Conservation (phyloP, 345 rosid genomes). For the Ailanthus altissimus region DNA sequence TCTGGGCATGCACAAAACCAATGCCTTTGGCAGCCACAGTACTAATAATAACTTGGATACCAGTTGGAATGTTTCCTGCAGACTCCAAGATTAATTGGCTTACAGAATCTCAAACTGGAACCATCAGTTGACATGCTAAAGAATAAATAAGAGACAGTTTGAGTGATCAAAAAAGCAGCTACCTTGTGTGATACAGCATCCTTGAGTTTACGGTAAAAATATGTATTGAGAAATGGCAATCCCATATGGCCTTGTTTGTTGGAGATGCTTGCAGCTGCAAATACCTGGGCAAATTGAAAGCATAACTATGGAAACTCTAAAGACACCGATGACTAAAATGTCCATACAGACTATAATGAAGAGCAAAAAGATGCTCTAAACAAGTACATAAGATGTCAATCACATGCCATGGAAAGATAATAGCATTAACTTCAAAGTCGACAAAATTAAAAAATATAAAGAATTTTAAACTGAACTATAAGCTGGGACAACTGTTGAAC, state of each 20-base stretch:
- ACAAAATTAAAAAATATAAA: background rate
- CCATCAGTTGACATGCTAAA: slow-evolving; percentile 23
- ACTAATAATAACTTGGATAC: background rate
- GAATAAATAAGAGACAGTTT: slow-evolving; percentile 10
- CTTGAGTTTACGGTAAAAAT: slow-evolving; percentile 82
- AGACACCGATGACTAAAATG: background rate
- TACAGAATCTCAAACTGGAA: slow-evolving; percentile 15
- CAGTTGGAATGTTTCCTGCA: slow-evolving; percentile 13
- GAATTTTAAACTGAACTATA: background rate
- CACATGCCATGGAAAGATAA: background rate
- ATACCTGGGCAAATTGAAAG: slow-evolving; percentile 51
- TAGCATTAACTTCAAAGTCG: slow-evolving; percentile 4
- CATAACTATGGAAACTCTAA: slow-evolving; percentile 8
- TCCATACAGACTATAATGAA: background rate
- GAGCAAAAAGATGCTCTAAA: background rate
- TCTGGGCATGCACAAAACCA: slow-evolving; percentile 8
- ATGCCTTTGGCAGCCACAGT: background rate
- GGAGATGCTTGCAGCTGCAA: slow-evolving; percentile 58
- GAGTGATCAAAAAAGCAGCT: slow-evolving; percentile 25
- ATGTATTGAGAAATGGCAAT: slow-evolving; percentile 83
- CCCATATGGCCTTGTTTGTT: slow-evolving; percentile 42
- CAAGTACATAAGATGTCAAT: background rate
- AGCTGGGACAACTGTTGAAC: background rate
- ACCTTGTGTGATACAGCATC: slow-evolving; percentile 77
- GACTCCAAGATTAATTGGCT: slow-evolving; percentile 3